Conservation (phyloP, 495 filamentous ascomycete genomes). For the Penicillium taxi region DNA sequence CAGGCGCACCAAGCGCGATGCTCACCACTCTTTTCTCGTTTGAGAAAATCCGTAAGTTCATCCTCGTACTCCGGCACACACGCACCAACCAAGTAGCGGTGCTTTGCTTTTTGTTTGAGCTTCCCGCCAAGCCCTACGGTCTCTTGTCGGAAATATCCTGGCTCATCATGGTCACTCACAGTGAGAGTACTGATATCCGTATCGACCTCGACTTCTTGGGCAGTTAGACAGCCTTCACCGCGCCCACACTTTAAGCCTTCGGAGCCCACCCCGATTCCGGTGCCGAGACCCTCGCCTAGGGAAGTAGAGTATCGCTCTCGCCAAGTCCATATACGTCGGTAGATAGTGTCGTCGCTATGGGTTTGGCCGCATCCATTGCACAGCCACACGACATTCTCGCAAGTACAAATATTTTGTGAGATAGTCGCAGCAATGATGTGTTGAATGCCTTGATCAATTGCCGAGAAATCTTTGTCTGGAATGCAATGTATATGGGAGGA, state of each 20-base stretch:
- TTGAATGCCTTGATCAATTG: background rate
- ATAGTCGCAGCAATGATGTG: constrained; percentile 29
- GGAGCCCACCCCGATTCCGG: constrained; percentile 80
- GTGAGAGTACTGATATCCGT: constrained; percentile 42
- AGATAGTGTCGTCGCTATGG: constrained; percentile 60
- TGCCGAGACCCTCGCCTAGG: constrained; percentile 66
- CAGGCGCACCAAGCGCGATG: constrained; percentile 48
- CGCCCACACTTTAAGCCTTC: constrained; percentile 80
- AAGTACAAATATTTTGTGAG: constrained; percentile 59
- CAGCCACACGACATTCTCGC: constrained; percentile 62
- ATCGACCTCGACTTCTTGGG: constrained; percentile 66
- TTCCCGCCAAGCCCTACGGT: constrained; percentile 80
- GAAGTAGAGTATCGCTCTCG: constrained; percentile 74
- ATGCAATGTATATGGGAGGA: constrained; percentile 19
- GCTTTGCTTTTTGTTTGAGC: constrained; percentile 73
- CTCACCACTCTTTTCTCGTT: constrained; percentile 46
- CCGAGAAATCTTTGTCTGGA: background rate
- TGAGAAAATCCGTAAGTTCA: constrained; percentile 55
- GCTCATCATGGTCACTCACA: constrained; percentile 35
- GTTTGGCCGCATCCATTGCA: constrained; percentile 70
- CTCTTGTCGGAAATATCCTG: constrained; percentile 74
- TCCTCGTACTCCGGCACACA: constrained; percentile 78
- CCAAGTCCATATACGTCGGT: constrained; percentile 80
- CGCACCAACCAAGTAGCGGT: constrained; percentile 66
- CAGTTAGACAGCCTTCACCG: constrained; percentile 59